phyloP scores from a whole-genome alignment of 129 eudicot species.

The Centrapalus pauciflorus region DNA sequence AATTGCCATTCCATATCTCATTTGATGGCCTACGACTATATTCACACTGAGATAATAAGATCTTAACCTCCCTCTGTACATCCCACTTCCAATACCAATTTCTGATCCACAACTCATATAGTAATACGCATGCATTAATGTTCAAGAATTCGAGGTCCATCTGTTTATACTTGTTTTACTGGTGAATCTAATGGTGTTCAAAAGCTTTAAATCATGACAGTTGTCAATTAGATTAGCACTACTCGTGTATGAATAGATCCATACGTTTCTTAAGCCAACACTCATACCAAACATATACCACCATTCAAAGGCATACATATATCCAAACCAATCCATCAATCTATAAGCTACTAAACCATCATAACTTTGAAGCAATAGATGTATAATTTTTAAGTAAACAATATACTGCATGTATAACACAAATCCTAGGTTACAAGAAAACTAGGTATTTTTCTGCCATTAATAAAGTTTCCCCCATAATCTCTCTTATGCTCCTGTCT shows the following conservation, averaged over 20 bases:
- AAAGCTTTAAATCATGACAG: background rate
- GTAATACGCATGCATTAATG: background rate
- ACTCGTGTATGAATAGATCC: background rate
- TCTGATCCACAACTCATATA: no score
- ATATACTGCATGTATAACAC: background rate
- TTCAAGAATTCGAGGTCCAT: no score
- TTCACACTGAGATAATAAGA: no score
- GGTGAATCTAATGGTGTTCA: no score
- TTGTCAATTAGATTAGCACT: background rate
- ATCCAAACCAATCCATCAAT: background rate
- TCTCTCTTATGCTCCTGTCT: background rate
- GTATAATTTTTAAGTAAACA: background rate
- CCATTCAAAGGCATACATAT: background rate
- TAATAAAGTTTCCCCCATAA: background rate
- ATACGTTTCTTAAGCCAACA: background rate
- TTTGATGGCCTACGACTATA: no score
- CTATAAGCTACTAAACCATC: background rate
- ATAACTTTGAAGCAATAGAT: background rate
- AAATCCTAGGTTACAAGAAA: constrained; percentile 20
- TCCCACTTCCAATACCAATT: no score
- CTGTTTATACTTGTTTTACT: no score
- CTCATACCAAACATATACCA: background rate
- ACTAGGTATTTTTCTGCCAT: background rate
- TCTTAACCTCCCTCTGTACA: no score
- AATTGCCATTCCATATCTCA: background rate